Evolutionary conservation across 805 yeast species (phyloP), one percentile per base, ranked within the genome.

Genomic region (Kockiozyma suomiensis): DNA sequence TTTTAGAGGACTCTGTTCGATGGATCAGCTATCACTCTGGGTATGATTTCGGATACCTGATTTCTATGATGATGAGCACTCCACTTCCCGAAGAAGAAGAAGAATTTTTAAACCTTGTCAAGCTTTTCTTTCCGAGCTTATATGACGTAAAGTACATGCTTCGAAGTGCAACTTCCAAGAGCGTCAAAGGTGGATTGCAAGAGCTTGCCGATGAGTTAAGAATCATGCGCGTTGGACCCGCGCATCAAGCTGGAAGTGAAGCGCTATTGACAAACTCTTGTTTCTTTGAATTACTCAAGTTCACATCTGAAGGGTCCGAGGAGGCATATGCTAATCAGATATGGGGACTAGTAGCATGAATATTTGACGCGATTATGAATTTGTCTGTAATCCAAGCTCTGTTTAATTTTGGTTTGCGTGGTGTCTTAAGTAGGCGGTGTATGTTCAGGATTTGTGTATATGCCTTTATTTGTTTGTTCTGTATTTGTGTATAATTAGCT

Each of bases 21-120:
- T 94, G 99, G 99, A 80, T 90, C 54, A 87, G 96, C 62, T 94
- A 87, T 75, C 97, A 94, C 73, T 68, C 85, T 1, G 99, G 98
- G 12, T 94, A 94, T 74, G 99, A 94, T 73, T 82, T 92, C 71
- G 99, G 98, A 1, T 92, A 92, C 73, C 77, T 94, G 61, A 76
- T 91, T 15, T 84, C 96, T 50, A 78, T 90, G 65, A 78, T 93
- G 70, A 83, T 86, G 68, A 89, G 90, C 73, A 82, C 83, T 51
- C 75, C 79, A 50, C 87, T 93, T 80, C 98, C 98, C 0, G 82
- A 81, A 30, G 88, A 86, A 66, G 92, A 88, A 71, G 82, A 83
- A 42, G 96, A 87, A 38, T 93, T 90, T 69, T 79, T 85, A 62
- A 78, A 84, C 79, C 84, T 90, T 81, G 78, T 90, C 43, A 73